These are phyloP conservation scores for Gossypium trilobum DNA, from an alignment of 441 rosid species.

Conservation along the genomic window DNA sequence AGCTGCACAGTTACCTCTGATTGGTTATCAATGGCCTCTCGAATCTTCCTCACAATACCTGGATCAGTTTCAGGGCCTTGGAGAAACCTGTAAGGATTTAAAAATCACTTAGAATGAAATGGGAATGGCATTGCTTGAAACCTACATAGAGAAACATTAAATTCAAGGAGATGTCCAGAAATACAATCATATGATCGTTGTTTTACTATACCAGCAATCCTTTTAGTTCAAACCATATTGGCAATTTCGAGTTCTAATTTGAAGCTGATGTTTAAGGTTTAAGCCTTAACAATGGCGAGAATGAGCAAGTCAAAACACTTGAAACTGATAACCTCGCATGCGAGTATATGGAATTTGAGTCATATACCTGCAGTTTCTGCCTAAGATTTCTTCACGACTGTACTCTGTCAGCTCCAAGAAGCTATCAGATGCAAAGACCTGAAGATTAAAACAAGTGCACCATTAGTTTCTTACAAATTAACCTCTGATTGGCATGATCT, in stretches of 20 bases:
- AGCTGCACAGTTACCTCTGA: conserved; percentile 89
- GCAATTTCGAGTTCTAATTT: no score
- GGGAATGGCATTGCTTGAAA: background rate
- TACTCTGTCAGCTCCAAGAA: conserved; percentile 95
- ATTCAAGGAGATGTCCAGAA: background rate
- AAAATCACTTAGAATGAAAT: background rate
- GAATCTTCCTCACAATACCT: conserved; percentile 72
- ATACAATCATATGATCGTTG: background rate
- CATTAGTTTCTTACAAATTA: background rate
- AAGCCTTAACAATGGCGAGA: background rate
- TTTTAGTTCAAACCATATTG: background rate
- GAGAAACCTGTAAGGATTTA: conserved; percentile 48
- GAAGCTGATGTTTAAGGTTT: background rate
- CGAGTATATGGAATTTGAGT: background rate
- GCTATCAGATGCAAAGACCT: conserved; percentile 99
- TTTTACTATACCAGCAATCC: background rate
- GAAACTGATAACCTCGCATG: background rate
- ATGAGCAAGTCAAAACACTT: background rate
- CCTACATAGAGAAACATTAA: background rate
- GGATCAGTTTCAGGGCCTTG: conserved; percentile 99
- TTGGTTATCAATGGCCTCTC: conserved; percentile 82
- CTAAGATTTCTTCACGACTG: conserved; percentile 94
- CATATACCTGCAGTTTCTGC: conserved; percentile 87
- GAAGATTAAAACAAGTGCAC: conserved; percentile 20
- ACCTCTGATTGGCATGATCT: background rate